phyloP scores from a whole-genome alignment of 495 filamentous ascomycete genomes.

The Beverwykella pulmonaria region DNA sequence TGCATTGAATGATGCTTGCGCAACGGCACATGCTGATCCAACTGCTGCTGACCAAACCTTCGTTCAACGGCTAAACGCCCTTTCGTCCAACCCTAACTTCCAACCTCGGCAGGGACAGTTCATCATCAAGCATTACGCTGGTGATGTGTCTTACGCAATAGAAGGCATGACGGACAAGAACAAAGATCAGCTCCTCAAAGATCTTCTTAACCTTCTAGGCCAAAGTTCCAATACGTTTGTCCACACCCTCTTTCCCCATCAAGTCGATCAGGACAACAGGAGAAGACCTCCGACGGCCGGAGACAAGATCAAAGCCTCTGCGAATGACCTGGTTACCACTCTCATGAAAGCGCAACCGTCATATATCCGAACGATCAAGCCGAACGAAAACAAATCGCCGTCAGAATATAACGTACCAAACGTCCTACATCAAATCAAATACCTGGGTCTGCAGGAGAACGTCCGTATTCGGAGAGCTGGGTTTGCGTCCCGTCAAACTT shows the following conservation, averaged over 20 bases:
- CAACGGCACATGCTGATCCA: slow-evolving; percentile 93
- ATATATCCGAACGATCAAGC: slow-evolving; percentile 99
- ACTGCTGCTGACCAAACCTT: slow-evolving; percentile 94
- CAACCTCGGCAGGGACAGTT: slow-evolving; percentile 93
- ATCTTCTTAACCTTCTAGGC: slow-evolving; percentile 83
- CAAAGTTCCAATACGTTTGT: slow-evolving; percentile 83
- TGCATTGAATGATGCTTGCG: slow-evolving; percentile 95
- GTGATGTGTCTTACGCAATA: slow-evolving; percentile 93
- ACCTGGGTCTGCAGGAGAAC: slow-evolving; percentile 98
- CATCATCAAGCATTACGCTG: slow-evolving; percentile 98
- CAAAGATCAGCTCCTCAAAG: slow-evolving; percentile 96
- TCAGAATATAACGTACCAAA: slow-evolving; percentile 88
- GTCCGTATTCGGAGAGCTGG: slow-evolving; percentile 95
- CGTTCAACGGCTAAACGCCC: slow-evolving; percentile 84
- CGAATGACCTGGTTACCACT: slow-evolving; percentile 92
- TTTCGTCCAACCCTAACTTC: slow-evolving; percentile 86
- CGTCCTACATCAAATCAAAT: slow-evolving; percentile 98
- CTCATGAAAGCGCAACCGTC: slow-evolving; percentile 96
- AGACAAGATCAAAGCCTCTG: slow-evolving; percentile 95
- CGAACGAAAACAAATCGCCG: slow-evolving; percentile 97
- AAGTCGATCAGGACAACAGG: slow-evolving; percentile 95
- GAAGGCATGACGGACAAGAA: slow-evolving; percentile 99
- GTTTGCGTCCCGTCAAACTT: slow-evolving; percentile 96
- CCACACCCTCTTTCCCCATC: slow-evolving; percentile 83
- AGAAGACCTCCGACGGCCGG: slow-evolving; percentile 91